Conservation (phyloP, 768 basidiomycete genomes). For the Leccinellum luteum region DNA sequence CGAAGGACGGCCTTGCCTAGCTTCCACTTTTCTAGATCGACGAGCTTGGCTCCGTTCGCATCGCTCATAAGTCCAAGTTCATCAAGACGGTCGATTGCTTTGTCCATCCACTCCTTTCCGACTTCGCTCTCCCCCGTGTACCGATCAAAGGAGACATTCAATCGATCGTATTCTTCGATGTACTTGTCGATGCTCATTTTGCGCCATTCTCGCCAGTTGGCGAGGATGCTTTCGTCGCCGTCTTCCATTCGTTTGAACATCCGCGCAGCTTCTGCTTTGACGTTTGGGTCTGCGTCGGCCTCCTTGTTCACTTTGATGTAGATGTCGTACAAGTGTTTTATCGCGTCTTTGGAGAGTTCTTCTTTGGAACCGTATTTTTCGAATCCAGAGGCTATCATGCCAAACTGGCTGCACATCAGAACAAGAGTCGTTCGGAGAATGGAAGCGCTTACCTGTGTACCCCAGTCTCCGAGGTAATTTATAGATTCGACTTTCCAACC, state of each 20-base stretch:
- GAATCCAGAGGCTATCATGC: constrained; percentile 86
- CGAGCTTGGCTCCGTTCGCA: constrained; percentile 76
- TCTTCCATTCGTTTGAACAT: constrained; percentile 97
- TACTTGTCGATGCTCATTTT: constrained; percentile 89
- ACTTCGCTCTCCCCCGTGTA: constrained; percentile 91
- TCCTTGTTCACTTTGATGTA: constrained; percentile 95
- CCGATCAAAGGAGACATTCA: constrained; percentile 90
- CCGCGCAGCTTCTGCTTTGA: constrained; percentile 72
- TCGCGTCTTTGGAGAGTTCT: constrained; percentile 81
- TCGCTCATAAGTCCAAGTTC: constrained; percentile 75
- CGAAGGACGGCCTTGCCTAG: constrained; percentile 87
- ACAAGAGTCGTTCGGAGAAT: not conserved
- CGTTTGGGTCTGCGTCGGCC: constrained; percentile 64
- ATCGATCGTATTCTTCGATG: constrained; percentile 77
- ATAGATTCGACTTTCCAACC: constrained; percentile 91
- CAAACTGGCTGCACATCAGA: constrained; percentile 50
- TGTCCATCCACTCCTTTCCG: constrained; percentile 67
- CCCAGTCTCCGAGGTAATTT: constrained; percentile 99
- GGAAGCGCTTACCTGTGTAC: constrained; percentile 72
- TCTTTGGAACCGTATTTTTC: constrained; percentile 88
- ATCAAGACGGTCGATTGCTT: constrained; percentile 64
- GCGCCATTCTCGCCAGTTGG: constrained; percentile 92
- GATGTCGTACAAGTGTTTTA: constrained; percentile 91
- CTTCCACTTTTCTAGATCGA: constrained; percentile 88
- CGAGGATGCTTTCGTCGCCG: constrained; percentile 79